These are phyloP conservation scores for Rutidosis leptorrhynchoides DNA, from an alignment of 129 eudicot genomes.

Conservation along the genomic window DNA sequence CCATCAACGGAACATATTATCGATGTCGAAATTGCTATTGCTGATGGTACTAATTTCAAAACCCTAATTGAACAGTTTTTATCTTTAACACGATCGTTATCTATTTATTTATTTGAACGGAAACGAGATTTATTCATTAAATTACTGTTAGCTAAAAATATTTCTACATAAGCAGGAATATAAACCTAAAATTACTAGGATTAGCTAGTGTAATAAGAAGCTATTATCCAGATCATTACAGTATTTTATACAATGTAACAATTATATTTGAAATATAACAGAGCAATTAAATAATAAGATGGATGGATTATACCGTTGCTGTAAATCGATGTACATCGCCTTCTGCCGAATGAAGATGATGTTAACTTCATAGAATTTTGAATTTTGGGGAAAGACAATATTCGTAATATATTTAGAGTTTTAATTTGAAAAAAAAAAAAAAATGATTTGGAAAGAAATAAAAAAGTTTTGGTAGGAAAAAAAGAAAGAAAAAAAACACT, in stretches of 20 bases:
- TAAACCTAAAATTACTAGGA: background rate
- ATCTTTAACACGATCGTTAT: too few species aligned
- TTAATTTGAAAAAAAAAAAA: too few species aligned
- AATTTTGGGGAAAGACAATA: background rate
- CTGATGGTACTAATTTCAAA: background rate
- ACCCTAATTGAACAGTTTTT: background rate
- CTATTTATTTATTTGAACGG: too few species aligned
- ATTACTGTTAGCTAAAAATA: background rate
- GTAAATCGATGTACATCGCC: background rate
- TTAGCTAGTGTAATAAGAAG: background rate
- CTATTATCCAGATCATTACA: too few species aligned
- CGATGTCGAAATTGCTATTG: background rate
- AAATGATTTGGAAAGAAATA: too few species aligned
- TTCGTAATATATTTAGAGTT: too few species aligned
- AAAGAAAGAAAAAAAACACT: too few species aligned
- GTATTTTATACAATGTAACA: too few species aligned
- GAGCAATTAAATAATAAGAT: background rate
- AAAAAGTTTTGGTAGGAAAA: too few species aligned
- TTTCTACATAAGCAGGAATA: background rate
- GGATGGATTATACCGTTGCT: slow-evolving; percentile 6
- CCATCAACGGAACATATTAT: background rate
- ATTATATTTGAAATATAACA: too few species aligned
- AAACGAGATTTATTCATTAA: too few species aligned
- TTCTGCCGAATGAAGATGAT: slow-evolving; percentile 16
- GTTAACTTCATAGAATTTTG: background rate